A percentile compares a stretch with the other conserved stretches of the same genome.
phyloP scores from a whole-genome alignment of 1,139 yeast species.

The Geotrichum aggregatum region DNA sequence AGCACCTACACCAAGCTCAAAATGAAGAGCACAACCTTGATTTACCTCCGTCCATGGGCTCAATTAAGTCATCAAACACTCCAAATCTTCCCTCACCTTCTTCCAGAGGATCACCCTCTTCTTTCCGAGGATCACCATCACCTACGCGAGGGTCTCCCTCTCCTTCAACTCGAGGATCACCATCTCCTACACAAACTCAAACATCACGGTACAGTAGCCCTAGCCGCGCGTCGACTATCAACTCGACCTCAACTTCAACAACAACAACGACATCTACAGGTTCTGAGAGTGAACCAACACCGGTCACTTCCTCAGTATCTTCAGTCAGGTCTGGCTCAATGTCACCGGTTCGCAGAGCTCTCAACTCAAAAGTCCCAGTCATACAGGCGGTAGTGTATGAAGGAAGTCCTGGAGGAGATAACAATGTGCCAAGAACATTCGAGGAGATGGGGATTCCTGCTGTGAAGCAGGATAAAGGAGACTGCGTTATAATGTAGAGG shows the following conservation, averaged over 20 bases:
- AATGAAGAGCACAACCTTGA: slow-evolving; percentile 3
- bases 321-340: slow-evolving; percentile 13
- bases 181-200: slow-evolving; percentile 2
- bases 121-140: slow-evolving; percentile 2
- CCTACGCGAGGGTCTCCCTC: no score
- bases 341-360: slow-evolving; percentile 5
- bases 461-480: slow-evolving; percentile 29
- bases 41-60: slow-evolving; percentile 1
- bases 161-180: slow-evolving; percentile 1
- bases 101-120: no score
- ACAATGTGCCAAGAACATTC: slow-evolving; percentile 45
- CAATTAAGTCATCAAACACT: background rate
- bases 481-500: slow-evolving; percentile 33
- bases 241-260: no score
- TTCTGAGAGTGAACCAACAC: slow-evolving; percentile 6
- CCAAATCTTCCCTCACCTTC: no score
- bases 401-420: slow-evolving; percentile 56
- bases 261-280: slow-evolving; percentile 12
- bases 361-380: slow-evolving; percentile 9
- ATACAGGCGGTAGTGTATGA: slow-evolving; percentile 13
- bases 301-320: slow-evolving; percentile 3
- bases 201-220: slow-evolving; percentile 6
- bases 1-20: background rate
- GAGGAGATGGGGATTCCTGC: slow-evolving; percentile 37
- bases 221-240: slow-evolving; percentile 1